These are phyloP conservation scores for Fusarium circinatum DNA, from an alignment of 2,329 filamentous ascomycete genomes.

Conservation along the genomic window DNA sequence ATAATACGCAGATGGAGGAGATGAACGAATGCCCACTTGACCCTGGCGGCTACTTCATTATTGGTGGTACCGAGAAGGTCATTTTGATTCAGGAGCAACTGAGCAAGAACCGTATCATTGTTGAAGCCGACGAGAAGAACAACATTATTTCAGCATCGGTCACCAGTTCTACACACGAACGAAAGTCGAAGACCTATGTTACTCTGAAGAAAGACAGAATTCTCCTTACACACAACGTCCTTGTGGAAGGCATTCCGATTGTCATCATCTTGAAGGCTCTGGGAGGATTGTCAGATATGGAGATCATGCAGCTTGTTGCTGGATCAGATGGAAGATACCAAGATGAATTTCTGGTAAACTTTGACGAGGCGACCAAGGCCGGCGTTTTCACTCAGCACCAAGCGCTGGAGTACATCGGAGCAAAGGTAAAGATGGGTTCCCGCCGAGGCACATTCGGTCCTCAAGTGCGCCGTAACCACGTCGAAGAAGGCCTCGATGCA, in stretches of 20 bases:
- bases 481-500: slow-evolving; percentile 92
- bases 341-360: slow-evolving; percentile 94
- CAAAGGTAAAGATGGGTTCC: slow-evolving; percentile 86
- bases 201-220: slow-evolving; percentile 93
- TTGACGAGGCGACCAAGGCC: slow-evolving; percentile 87
- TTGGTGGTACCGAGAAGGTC: slow-evolving; percentile 97
- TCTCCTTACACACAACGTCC: slow-evolving; percentile 89
- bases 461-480: slow-evolving; percentile 77
- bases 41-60: slow-evolving; percentile 97
- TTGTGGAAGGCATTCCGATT: slow-evolving; percentile 94
- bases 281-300: slow-evolving; percentile 92
- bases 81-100: slow-evolving; percentile 98
- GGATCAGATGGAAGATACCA: slow-evolving; percentile 90
- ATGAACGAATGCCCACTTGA: slow-evolving; percentile 97
- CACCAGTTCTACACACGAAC: slow-evolving; percentile 95
- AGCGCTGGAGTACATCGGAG: slow-evolving; percentile 90
- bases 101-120: slow-evolving; percentile 99
- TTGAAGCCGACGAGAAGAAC: slow-evolving; percentile 92
- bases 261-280: slow-evolving; percentile 93
- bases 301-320: slow-evolving; percentile 91
- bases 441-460: slow-evolving; percentile 66
- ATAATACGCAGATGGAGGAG: slow-evolving; percentile 86
- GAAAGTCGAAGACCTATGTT: slow-evolving; percentile 98
- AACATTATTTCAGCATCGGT: slow-evolving; percentile 94
- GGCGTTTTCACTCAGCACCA: slow-evolving; percentile 94